Base-by-base conservation (phyloP, 768 basidiomycete genomes). In the Agrocybe chaxingu region DNA sequence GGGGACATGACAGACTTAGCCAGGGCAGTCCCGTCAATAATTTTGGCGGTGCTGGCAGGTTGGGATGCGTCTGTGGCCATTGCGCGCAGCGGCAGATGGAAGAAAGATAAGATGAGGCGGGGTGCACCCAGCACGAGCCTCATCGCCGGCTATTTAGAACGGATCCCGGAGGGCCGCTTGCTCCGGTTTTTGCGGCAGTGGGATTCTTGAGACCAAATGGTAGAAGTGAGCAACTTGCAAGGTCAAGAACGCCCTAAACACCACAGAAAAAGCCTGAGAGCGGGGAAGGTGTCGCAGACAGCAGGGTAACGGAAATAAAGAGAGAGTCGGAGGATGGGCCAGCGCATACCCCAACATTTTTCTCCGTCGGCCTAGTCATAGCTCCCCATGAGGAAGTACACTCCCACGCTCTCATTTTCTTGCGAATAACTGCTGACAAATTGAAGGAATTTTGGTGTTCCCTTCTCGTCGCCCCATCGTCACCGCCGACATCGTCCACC, bases 1-100 rank as follows among this genome's bases (percentile, higher is more conserved):
- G 29, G 51, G 13, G 12, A 31, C 49, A 24, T 47, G 36, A 72
- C 75, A 48, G 59, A 94, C 94, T 90, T 93, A 65, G 95, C 90
- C 56, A 94, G 69, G 41, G 78, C 80, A 41, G 79, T 88, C 12
- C 95, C 95, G 57, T 97, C 91, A 64, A 98, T 92, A 61, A 89
- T 62, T 54, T 69, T 76, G 57, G 72, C 69, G 50, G 68, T 57
- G 35, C 44, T 52, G 45, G 59, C 45, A 49, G 54, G 19, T 32
- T 55, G 47, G 33, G 61, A 52, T 38, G 57, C 44, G 47, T 62
- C 58, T 50, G 68, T 61, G 19, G 72, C 56, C 73, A 76, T 76
- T 43, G 65, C 63, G 55, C 66, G 67, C 5, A 24, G 24, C 3
- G 24, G 24, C 32, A 65, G 59, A 66, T 68, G 69, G 58, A 62